Evolutionary conservation across 768 basidiomycete genomes (phyloP).

Genomic region (Lentinus tigrinus): DNA sequence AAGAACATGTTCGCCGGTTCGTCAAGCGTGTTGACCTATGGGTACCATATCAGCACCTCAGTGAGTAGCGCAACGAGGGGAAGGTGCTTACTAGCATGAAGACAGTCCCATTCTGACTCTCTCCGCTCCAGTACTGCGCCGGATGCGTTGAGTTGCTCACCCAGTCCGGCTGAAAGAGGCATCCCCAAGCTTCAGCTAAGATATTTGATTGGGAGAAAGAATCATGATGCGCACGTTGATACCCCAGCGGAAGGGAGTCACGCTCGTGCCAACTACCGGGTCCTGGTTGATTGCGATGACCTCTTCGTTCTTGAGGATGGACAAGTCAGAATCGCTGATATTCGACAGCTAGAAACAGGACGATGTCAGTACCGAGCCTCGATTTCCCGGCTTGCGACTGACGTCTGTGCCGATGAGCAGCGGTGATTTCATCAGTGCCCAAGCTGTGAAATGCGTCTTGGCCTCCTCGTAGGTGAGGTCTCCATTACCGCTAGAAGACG

Average conservation of each 20-base stretch:
- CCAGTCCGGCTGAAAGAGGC: constrained; percentile 33
- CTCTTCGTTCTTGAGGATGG: constrained; percentile 60
- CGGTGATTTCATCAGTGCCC: constrained; percentile 71
- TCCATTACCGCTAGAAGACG: constrained; percentile 55
- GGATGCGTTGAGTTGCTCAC: constrained; percentile 47
- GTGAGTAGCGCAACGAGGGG: neutral
- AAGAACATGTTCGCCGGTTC: constrained; percentile 58
- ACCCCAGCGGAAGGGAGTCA: constrained; percentile 69
- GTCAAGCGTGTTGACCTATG: constrained; percentile 59
- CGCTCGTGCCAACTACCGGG: constrained; percentile 53
- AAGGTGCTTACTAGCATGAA: constrained; percentile 57
- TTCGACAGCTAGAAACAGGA: constrained; percentile 40
- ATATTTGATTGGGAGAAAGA: no score
- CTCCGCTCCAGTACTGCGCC: constrained; percentile 72
- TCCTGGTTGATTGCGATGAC: constrained; percentile 71
- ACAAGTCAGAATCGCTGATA: constrained; percentile 48
- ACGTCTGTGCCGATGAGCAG: constrained; percentile 56
- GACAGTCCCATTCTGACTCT: constrained; percentile 61
- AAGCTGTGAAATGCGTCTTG: constrained; percentile 71
- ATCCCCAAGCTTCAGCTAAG: neutral
- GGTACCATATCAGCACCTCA: neutral
- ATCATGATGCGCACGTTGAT: constrained; percentile 52
- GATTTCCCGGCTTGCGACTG: neutral
- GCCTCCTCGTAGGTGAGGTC: constrained; percentile 59
- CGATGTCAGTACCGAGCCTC: neutral